These are phyloP conservation scores for Malus hybrid DNA, from an alignment of 331 rosid species.

Conservation along the genomic window DNA sequence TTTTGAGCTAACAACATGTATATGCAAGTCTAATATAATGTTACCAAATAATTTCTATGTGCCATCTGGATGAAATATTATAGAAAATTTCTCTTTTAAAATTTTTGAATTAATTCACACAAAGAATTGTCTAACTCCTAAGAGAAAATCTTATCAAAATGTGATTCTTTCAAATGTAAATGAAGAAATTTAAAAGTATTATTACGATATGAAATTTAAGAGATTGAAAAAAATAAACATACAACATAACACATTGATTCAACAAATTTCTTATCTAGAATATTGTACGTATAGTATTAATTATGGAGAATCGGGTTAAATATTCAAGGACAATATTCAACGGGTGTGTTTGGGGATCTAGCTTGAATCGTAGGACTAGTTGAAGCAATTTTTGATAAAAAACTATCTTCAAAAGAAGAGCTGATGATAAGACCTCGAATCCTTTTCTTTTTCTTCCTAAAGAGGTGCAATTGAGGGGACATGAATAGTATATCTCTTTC, in stretches of 20 bases:
- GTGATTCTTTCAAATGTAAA: no score
- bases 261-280: no score
- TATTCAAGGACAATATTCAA: neutral
- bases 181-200: neutral
- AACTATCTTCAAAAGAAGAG: conserved; percentile 64
- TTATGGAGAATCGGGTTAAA: neutral
- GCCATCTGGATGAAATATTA: no score
- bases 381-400: neutral
- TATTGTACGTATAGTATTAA: neutral
- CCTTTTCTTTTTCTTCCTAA: conserved; percentile 27
- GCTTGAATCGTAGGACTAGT: neutral
- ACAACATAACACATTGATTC: no score
- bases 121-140: no score
- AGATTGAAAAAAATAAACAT: neutral
- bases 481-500: conserved; percentile 26
- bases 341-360: neutral
- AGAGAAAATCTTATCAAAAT: no score
- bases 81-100: no score
- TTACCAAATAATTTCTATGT: no score
- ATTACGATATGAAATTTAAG: no score
- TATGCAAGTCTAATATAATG: no score
- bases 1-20: no score
- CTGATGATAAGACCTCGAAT: conserved; percentile 26
- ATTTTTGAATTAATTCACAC: no score
- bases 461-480: conserved; percentile 21